Evolutionary conservation across 2,329 filamentous ascomycete species (phyloP).

Genomic region (Metarhizium guizhouense): DNA sequence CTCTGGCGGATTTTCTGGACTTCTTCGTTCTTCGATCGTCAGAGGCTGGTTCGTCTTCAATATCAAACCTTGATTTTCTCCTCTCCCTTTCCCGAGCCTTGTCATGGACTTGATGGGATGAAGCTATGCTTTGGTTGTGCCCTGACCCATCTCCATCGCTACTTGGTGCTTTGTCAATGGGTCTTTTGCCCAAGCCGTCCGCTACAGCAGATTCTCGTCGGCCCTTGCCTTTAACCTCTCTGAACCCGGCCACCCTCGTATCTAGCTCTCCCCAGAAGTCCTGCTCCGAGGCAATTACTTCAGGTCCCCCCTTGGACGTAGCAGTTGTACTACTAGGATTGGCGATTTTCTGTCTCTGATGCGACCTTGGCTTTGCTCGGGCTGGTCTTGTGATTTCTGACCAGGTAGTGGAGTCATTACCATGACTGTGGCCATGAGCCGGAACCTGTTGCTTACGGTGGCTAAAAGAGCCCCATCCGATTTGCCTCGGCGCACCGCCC

Average conservation of each 20-base stretch:
- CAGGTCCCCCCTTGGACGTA: background rate
- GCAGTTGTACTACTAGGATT: background rate
- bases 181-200: background rate
- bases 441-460: slow-evolving; percentile 9
- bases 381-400: slow-evolving; percentile 10
- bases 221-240: slow-evolving; percentile 4
- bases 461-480: slow-evolving; percentile 15
- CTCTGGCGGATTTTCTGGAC: slow-evolving; percentile 11
- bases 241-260: slow-evolving; percentile 10
- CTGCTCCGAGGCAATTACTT: background rate
- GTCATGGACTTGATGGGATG: slow-evolving; percentile 1
- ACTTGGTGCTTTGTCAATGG: background rate
- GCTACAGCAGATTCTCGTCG: background rate
- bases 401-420: slow-evolving; percentile 10
- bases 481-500: slow-evolving; percentile 6
- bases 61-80: slow-evolving; percentile 23
- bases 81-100: slow-evolving; percentile 11
- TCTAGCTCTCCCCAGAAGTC: slow-evolving; percentile 19
- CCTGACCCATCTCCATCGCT: background rate
- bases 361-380: background rate
- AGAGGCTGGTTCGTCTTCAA: slow-evolving; percentile 12
- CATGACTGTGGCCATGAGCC: slow-evolving; percentile 5
- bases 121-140: background rate
- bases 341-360: background rate
- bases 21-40: slow-evolving; percentile 16